Evolutionary conservation across 1,284 basidiomycete genomes (phyloP).

Genomic region (Sparassis latifolia): DNA sequence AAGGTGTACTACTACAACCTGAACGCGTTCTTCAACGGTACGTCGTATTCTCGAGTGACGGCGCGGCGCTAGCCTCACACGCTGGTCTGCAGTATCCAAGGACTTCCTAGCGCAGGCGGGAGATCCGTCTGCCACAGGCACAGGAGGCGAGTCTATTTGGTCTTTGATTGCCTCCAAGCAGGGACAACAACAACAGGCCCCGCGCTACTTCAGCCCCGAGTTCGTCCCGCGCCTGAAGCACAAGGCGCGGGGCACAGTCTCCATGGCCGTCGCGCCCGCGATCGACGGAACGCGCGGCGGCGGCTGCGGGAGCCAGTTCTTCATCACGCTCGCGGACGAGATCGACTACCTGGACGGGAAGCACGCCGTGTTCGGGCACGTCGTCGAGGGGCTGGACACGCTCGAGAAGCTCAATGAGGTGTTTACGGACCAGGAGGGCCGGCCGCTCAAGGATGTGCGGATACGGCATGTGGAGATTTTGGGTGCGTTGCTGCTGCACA

Average conservation of each 20-base stretch:
- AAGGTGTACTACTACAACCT: slow-evolving; percentile 96
- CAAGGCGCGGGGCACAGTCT: slow-evolving; percentile 81
- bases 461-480: slow-evolving; percentile 91
- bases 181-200: slow-evolving; percentile 26
- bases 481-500: slow-evolving; percentile 43
- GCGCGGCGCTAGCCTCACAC: slow-evolving; percentile 2
- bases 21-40: slow-evolving; percentile 95
- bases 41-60: slow-evolving; percentile 21
- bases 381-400: slow-evolving; percentile 92
- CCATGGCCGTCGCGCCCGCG: slow-evolving; percentile 87
- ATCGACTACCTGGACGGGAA: slow-evolving; percentile 96
- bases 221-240: slow-evolving; percentile 82
- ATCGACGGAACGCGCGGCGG: slow-evolving; percentile 59
- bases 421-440: slow-evolving; percentile 81
- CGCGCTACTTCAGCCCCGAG: slow-evolving; percentile 84
- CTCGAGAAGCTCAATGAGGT: slow-evolving; percentile 91
- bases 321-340: slow-evolving; percentile 85
- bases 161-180: slow-evolving; percentile 60
- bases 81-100: slow-evolving; percentile 67
- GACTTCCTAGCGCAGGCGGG: slow-evolving; percentile 95
- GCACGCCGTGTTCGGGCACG: slow-evolving; percentile 92
- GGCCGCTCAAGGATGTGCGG: slow-evolving; percentile 90
- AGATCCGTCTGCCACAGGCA: slow-evolving; percentile 93
- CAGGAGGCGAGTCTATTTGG: slow-evolving; percentile 84
- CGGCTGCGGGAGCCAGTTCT: slow-evolving; percentile 94